These are phyloP conservation scores for Quercus tomentella DNA, from an alignment of 331 rosid species.

Conservation along the genomic window DNA sequence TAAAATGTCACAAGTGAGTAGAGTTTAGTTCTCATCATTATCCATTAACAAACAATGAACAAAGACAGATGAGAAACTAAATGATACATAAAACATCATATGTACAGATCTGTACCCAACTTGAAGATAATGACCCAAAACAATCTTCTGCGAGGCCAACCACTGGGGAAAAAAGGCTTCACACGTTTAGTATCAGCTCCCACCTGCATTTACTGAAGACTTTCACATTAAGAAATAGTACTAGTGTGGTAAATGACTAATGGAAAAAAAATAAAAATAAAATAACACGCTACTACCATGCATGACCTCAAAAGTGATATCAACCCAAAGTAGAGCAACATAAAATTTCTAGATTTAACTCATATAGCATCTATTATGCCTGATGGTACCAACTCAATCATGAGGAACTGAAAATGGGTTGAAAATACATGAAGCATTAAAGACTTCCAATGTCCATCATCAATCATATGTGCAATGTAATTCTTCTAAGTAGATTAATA, in stretches of 20 bases:
- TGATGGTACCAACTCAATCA: too few species aligned
- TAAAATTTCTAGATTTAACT: too few species aligned
- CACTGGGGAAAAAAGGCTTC: neutral
- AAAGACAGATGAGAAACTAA: slow-evolving; percentile 66
- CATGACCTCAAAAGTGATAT: neutral
- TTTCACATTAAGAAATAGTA: slow-evolving; percentile 25
- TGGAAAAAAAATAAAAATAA: neutral
- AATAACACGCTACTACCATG: neutral
- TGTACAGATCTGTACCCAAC: slow-evolving; percentile 50
- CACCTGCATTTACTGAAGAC: slow-evolving; percentile 46
- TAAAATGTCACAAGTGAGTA: slow-evolving; percentile 22
- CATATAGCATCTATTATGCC: too few species aligned
- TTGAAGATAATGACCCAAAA: slow-evolving; percentile 21
- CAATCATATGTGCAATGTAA: neutral
- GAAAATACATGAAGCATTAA: too few species aligned
- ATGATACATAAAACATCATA: slow-evolving; percentile 41
- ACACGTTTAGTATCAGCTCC: neutral
- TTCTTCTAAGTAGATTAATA: neutral
- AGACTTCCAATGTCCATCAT: too few species aligned
- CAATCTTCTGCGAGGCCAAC: slow-evolving; percentile 36
- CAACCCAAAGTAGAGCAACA: too few species aligned
- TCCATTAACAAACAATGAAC: slow-evolving; percentile 28
- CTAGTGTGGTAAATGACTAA: neutral
- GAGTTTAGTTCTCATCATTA: slow-evolving; percentile 57
- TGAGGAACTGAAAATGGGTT: too few species aligned